Conservation (phyloP, 78 protist genomes). For the Dictyostelium capitatum region DNA sequence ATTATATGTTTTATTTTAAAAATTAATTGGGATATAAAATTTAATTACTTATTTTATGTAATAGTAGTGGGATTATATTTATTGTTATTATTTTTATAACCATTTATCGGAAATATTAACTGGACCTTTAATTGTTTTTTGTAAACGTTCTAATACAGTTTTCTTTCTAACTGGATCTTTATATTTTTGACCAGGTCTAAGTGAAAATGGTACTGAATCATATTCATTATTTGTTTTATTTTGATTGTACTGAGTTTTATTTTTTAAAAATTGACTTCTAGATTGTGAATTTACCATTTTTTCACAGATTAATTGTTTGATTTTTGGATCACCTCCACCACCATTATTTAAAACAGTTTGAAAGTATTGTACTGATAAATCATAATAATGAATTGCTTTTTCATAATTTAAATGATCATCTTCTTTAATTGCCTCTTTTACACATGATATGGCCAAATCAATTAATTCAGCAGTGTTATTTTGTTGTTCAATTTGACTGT, state of each 20-base stretch:
- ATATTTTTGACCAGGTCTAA: slow-evolving; percentile 71
- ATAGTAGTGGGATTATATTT: background rate
- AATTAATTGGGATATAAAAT: too few species aligned
- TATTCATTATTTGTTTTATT: background rate
- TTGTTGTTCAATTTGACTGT: slow-evolving; percentile 26
- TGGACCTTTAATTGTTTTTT: slow-evolving; percentile 67
- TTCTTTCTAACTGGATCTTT: slow-evolving; percentile 81
- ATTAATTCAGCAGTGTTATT: slow-evolving; percentile 34
- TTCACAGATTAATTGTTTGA: slow-evolving; percentile 36
- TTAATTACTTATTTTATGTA: too few species aligned
- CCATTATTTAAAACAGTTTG: slow-evolving; percentile 23
- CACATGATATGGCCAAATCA: slow-evolving; percentile 51
- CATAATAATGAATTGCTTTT: slow-evolving; percentile 56
- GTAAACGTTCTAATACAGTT: slow-evolving; percentile 45
- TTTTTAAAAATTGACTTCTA: slow-evolving; percentile 35
- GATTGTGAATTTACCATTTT: slow-evolving; percentile 36
- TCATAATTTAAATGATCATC: slow-evolving; percentile 62
- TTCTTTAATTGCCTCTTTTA: slow-evolving; percentile 58
- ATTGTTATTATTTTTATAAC: slow-evolving; percentile 19
- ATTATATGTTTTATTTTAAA: too few species aligned
- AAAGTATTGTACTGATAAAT: slow-evolving; percentile 37
- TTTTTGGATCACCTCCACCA: slow-evolving; percentile 38
- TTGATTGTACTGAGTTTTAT: slow-evolving; percentile 53
- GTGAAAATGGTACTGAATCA: slow-evolving; percentile 25
- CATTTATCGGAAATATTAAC: slow-evolving; percentile 70